Evolutionary conservation across 768 basidiomycete species (phyloP), one percentile per base, ranked within the genome.

Genomic region (Postia placenta): DNA sequence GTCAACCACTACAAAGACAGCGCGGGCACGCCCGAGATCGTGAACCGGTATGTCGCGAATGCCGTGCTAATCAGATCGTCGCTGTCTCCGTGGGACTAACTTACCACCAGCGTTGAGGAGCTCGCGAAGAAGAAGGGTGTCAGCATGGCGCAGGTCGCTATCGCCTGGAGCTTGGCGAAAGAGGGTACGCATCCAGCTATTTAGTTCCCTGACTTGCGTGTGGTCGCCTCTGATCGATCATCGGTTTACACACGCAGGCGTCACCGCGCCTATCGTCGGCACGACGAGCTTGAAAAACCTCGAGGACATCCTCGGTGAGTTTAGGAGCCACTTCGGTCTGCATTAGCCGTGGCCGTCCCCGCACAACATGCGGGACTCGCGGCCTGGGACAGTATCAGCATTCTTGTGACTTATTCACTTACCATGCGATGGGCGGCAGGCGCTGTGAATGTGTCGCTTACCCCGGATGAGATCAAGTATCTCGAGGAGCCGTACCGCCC

Each of bases 401-500:
- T 9, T 11, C 9, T 9, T 41, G 40, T 41, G 11, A 7, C 22
- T n/a, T 9, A 35, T 35, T 9, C 33, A 9, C 33, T 9, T n/a
- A n/a, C 9, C 33, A 35, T 35, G 11, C 33, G 33, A 35, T 35
- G 43, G 24, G 20, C 17, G 5, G 11, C 1, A 30, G 26, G 38
- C 15, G 45, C 26, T 4, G 65, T 76, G 14, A 55, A 79, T 43
- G 53, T 83, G 26, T 65, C 71, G 47, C 68, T 85, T 33, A 74
- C 74, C 0, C 62, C 69, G 2, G 80, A 83, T n/a, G 83, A 86
- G 55, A 66, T 78, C 38, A 72, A 75, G 60, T 70, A 69, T 45
- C 70, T 86, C 35, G 74, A 76, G 48, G 73, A 78, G 52, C 72
- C 75, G 0, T 84, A 85, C 65, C 38, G 56, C 33, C 66, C 78